Evolutionary conservation across 2,329 filamentous ascomycete genomes (phyloP).

Genomic region (Ceratocystis colombiana): DNA sequence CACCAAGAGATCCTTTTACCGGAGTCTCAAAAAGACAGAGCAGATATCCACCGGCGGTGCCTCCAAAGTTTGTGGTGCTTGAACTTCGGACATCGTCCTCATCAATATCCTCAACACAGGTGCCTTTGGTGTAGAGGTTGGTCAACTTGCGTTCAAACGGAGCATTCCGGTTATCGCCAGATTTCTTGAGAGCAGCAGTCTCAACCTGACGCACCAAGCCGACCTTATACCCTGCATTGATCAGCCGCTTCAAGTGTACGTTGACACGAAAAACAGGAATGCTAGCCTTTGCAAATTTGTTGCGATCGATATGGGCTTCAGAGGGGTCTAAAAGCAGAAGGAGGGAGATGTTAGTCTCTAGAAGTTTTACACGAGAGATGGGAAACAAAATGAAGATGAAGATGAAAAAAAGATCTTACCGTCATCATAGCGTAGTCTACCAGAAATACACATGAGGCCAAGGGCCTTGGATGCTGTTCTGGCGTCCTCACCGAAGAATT

Average conservation of each 20-base stretch:
- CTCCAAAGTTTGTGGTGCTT: conserved; percentile 45
- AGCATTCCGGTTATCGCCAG: conserved; percentile 83
- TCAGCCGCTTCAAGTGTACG: conserved; percentile 87
- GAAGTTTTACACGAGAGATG: not conserved
- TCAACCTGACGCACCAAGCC: conserved; percentile 91
- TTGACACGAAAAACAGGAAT: conserved; percentile 85
- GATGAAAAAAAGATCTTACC: conserved; percentile 39
- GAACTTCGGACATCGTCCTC: conserved; percentile 41
- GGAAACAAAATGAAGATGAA: conserved; percentile 23
- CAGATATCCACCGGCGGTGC: conserved; percentile 68
- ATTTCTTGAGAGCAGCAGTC: conserved; percentile 91
- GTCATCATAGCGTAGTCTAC: conserved; percentile 89
- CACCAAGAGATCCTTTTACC: conserved; percentile 63
- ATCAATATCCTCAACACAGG: conserved; percentile 88
- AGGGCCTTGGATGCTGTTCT: conserved; percentile 79
- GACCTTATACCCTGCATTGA: conserved; percentile 88
- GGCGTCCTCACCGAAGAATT: conserved; percentile 93
- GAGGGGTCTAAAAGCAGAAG: conserved; percentile 51
- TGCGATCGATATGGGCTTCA: conserved; percentile 75
- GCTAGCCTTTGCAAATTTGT: conserved; percentile 76
- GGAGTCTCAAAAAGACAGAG: conserved; percentile 83
- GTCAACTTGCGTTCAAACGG: conserved; percentile 89
- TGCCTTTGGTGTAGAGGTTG: conserved; percentile 95
- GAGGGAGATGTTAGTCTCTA: conserved; percentile 27
- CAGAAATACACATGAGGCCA: conserved; percentile 91